A percentile compares a stretch with the other conserved stretches of the same genome.
Conservation (phyloP, 148 eudicot species). For the Vaccinium darrowii region DNA sequence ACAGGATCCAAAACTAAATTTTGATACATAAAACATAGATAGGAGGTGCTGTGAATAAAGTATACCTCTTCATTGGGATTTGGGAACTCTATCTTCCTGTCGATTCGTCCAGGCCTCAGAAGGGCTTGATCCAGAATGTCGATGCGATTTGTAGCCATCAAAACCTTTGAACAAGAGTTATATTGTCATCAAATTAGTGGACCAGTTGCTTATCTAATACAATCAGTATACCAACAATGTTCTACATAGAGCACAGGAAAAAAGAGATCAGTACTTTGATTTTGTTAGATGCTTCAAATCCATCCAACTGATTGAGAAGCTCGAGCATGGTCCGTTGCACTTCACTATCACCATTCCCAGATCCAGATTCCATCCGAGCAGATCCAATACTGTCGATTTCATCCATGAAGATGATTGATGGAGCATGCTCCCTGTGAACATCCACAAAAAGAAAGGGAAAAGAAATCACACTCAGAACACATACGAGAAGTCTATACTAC, state of each 20-base stretch:
- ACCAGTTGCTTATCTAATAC: neutral
- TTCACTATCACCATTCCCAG: conserved; percentile 87
- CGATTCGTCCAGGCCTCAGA: conserved; percentile 75
- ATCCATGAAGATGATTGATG: conserved; percentile 87
- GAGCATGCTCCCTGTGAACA: conserved; percentile 74
- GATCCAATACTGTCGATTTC: conserved; percentile 88
- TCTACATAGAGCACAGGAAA: neutral
- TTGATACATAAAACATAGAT: neutral
- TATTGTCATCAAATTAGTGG: neutral
- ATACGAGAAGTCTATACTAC: too few relatives aligned
- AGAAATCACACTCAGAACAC: neutral
- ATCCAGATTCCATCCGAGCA: conserved; percentile 82
- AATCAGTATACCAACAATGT: neutral
- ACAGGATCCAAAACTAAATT: neutral
- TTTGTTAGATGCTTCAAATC: conserved; percentile 83
- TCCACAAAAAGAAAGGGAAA: neutral
- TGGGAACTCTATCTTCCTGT: conserved; percentile 75
- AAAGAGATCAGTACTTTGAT: conserved; percentile 43
- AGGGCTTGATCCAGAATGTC: conserved; percentile 77
- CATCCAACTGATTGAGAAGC: conserved; percentile 79
- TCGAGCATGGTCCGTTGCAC: conserved; percentile 82
- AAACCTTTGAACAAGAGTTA: conserved; percentile 33
- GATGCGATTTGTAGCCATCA: conserved; percentile 82
- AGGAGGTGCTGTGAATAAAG: neutral
- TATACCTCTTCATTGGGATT: conserved; percentile 74